Evolutionary conservation across 345 rosid genomes (phyloP), one percentile per base, ranked within the genome.

Genomic region (Hypericum perforatum): DNA sequence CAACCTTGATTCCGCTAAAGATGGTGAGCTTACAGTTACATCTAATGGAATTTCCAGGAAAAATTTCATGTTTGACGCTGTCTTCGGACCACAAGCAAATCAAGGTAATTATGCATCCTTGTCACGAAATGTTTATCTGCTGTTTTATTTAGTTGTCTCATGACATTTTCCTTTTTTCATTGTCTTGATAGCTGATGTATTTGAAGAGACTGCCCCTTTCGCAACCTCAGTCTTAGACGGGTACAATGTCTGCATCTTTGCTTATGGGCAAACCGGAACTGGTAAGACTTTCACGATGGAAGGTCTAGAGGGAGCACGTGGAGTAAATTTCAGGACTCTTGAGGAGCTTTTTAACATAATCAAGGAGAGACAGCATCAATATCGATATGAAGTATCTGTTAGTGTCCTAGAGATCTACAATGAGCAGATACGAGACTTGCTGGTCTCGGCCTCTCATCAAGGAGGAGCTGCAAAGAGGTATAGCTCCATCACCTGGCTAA

Each of bases 341-440:
- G 78, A 88, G 59, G 82, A 88, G 73, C 61, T 92, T 39, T 92
- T 92, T 71, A 48, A 32, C 56, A 76, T 78, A 51, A 78, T 74
- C n/a, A 74, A 68, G 64, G 86, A 82, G 63, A 70, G 94, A 49
- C 56, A 82, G 70, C 72, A 81, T 59, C 71, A 73, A 12, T 79
- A 63, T 57, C 74, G 49, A n/a, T 92, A 80, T 69, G 86, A 88
- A 59, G 71, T 85, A 63, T 81, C 89, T 7, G 98, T 88, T 49
- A 92, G 98, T 58, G 98, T 82, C 53, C 65, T 92, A 74, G 98
- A 92, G 80, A 96, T 92, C 53, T 92, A 92, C 69, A 92, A 92
- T 54, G 98, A 92, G 61, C 98, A 85, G 64, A 88, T 92, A 58
- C 70, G 95, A 70, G 98, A 85, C 76, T 69, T 88, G 70, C 71